These are phyloP conservation scores for Ceratocystis harringtonii DNA, from an alignment of 2,329 filamentous ascomycete species.

Conservation along the genomic window DNA sequence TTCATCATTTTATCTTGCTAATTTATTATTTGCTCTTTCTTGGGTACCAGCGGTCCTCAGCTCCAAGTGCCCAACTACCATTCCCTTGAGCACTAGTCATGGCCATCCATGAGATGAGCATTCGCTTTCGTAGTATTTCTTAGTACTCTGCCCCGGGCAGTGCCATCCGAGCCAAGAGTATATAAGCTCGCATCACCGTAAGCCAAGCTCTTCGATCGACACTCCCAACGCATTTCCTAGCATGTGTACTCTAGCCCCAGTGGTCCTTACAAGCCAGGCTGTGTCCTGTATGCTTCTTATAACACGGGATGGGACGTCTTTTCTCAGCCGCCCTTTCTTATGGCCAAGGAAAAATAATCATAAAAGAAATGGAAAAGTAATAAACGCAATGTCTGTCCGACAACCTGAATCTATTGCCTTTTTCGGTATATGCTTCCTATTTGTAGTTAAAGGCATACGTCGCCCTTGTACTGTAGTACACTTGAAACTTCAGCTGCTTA, in stretches of 20 bases:
- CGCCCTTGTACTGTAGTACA: background rate
- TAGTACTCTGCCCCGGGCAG: background rate
- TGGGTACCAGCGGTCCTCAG: no score
- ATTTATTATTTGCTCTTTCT: no score
- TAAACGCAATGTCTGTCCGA: background rate
- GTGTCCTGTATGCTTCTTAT: background rate
- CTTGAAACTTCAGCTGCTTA: background rate
- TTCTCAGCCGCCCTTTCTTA: background rate
- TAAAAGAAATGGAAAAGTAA: background rate
- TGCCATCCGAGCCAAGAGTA: background rate
- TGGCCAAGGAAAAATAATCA: background rate
- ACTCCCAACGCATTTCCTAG: background rate
- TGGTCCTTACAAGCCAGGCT: background rate
- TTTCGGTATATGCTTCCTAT: background rate
- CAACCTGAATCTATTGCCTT: background rate
- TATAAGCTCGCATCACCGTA: background rate
- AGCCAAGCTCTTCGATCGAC: background rate
- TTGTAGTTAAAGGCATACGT: background rate
- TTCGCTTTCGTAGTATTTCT: background rate
- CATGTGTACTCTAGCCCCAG: background rate
- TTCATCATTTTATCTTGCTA: background rate
- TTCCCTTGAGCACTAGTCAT: background rate
- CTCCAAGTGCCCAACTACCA: background rate
- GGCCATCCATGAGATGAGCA: background rate
- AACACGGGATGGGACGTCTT: background rate